Evolutionary conservation across 2,329 filamentous ascomycete species (phyloP), one percentile per base, ranked within the genome.

Genomic region (Ophiostoma quercus): DNA sequence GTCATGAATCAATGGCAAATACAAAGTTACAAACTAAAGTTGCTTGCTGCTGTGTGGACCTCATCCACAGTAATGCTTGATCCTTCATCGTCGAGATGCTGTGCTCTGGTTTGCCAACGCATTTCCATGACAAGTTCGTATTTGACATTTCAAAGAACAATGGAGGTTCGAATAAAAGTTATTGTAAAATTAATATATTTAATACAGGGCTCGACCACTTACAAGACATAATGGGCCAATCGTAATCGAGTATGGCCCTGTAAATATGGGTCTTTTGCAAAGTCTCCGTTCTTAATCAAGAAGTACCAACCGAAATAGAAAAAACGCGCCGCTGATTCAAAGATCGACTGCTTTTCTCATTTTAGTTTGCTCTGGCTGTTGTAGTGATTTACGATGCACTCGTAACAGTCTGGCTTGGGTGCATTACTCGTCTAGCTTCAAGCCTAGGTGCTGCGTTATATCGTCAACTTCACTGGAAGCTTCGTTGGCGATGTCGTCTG

Each of bases 271-370:
- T 60, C 57, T 8, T 60, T 12, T 6, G 16, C 12, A 29, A 29
- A 62, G 57, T 14, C 12, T 25, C 22, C 57, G 25, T 62, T 62
- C 25, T 32, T 9, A 32, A 62, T 62, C 25, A 62, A 62, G 57
- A 62, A 62, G 57, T 62, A 62, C 57, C 57, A 62, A 32, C 57
- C 57, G 57, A 62, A 32, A 14, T 32, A 16, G 25, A 62, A 14
- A 14, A 32, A 19, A 14, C 6, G 11, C 25, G 9, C 16, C 1
- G 16, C 2, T 2, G 43, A n/a, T 47, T 16, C 57, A 19, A 29
- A 32, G 54, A 60, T 60, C 54, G 57, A 62, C 57, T 14, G 11
- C 25, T 16, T 29, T 57, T 25, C 25, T 16, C 12, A 32, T 57
- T 25, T 57, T 47, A 47, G 16, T 47, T 19, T 57, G 51, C 51